These are phyloP conservation scores for Miscanthus lutarioriparius DNA, from an alignment of 176 grass and related monocot species.

Conservation along the genomic window DNA sequence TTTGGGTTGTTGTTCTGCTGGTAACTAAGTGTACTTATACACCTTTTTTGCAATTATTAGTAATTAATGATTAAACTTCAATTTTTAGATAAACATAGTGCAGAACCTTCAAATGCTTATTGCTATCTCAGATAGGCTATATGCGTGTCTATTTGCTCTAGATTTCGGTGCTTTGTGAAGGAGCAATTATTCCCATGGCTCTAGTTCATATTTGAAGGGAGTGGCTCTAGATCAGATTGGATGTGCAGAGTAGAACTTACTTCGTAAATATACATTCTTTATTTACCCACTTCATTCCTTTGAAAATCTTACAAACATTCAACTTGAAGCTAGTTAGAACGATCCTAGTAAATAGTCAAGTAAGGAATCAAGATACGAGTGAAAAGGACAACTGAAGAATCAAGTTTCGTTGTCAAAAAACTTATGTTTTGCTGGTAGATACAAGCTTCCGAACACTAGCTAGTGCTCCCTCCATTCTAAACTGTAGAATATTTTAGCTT, in stretches of 20 bases:
- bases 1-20: slow-evolving; percentile 89
- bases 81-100: not conserved
- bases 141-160: not conserved
- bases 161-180: not conserved
- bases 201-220: not conserved
- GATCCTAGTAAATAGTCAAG: not conserved
- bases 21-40: slow-evolving; percentile 32
- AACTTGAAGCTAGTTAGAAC: not conserved
- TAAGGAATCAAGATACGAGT: not conserved
- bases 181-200: not conserved
- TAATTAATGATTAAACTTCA: slow-evolving; percentile 1
- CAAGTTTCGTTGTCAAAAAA: slow-evolving; percentile 3
- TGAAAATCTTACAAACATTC: not conserved
- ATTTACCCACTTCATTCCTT: not conserved
- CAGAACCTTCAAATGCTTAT: not conserved
- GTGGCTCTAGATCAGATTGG: not conserved
- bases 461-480: no score
- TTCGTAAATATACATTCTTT: no score
- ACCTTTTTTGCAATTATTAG: not conserved
- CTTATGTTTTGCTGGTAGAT: not conserved
- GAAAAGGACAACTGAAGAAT: not conserved
- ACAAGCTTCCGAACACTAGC: not conserved
- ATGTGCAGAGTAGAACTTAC: not conserved
- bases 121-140: not conserved
- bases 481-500: no score